Conservation (phyloP, 345 rosid species). For the Brassica napus region Da-Ae NC_063437.1:10854501-10855000, state of each 20-base stretch:
- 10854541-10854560: neutral
- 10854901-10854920: slow-evolving; percentile 43
- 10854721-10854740: neutral
- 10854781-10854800: neutral
- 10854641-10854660: neutral
- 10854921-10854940: slow-evolving; percentile 94
- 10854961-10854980: slow-evolving; percentile 95
- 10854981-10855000: slow-evolving; percentile 69
- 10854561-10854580: neutral
- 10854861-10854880: slow-evolving; percentile 42
- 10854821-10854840: neutral
- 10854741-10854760: neutral
- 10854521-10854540: neutral
- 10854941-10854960: slow-evolving; percentile 90
- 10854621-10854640: neutral
- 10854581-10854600: neutral
- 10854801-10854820: neutral
- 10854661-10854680: neutral
- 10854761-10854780: neutral
- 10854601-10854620: neutral
- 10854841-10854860: neutral
- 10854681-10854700: neutral
- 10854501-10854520: neutral
- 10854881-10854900: slow-evolving; percentile 65
- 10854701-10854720: neutral